These are phyloP conservation scores for Cordyceps pruinosa DNA, from an alignment of 2,329 filamentous ascomycete genomes.

Conservation along the genomic window DNA sequence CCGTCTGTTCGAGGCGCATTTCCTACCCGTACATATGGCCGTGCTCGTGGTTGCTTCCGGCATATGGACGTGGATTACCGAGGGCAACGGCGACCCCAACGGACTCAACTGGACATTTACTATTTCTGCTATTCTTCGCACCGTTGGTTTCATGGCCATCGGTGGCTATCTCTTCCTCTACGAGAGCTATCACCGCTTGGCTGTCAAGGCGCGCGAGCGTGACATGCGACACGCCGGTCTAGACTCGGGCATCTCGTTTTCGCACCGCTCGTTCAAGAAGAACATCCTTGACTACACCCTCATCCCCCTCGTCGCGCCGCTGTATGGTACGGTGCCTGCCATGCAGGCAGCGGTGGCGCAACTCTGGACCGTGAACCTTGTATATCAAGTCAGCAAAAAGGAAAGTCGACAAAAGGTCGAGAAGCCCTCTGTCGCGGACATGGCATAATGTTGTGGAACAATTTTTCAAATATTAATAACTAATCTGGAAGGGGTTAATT, in stretches of 20 bases:
- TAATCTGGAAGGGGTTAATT: not conserved
- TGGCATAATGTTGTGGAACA: constrained; percentile 32
- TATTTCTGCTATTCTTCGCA: constrained; percentile 53
- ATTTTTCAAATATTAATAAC: not conserved
- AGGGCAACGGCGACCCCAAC: constrained; percentile 43
- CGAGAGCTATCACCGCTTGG: constrained; percentile 58
- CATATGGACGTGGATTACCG: constrained; percentile 50
- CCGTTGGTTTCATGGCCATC: constrained; percentile 55
- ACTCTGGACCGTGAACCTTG: constrained; percentile 61
- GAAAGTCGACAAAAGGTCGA: constrained; percentile 46
- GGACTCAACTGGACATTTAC: constrained; percentile 53
- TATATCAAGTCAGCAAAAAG: constrained; percentile 68
- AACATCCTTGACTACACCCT: constrained; percentile 57
- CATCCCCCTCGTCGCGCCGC: constrained; percentile 59
- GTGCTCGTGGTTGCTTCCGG: constrained; percentile 57
- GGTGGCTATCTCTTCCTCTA: constrained; percentile 59
- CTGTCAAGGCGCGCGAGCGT: constrained; percentile 51
- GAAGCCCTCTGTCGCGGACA: constrained; percentile 35
- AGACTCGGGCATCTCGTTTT: constrained; percentile 59
- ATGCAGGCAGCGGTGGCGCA: constrained; percentile 62
- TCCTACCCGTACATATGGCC: constrained; percentile 61
- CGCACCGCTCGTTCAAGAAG: constrained; percentile 46
- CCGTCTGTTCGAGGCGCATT: constrained; percentile 68
- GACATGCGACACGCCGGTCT: constrained; percentile 62
- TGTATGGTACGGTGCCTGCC: constrained; percentile 62